Evolutionary conservation across 2,329 filamentous ascomycete species (phyloP).

Genomic region (Trichoderma cornu-damae): DNA sequence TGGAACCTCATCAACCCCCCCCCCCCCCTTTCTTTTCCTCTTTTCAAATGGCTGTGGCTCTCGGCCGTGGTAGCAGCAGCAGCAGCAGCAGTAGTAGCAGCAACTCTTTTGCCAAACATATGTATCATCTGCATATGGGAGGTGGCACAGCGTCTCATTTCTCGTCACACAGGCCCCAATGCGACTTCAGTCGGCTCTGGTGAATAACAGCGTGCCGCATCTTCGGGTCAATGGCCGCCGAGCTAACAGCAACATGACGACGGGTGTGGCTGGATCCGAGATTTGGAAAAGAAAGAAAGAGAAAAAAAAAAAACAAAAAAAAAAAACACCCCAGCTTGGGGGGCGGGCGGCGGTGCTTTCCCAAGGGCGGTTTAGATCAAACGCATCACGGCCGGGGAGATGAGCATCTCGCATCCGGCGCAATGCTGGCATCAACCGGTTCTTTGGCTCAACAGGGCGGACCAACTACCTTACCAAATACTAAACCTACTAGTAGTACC

Average conservation of each 20-base stretch:
- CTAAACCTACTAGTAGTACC: too few relatives aligned
- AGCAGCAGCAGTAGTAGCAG: too few relatives aligned
- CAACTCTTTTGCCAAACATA: too few relatives aligned
- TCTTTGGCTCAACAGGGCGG: conserved; percentile 1
- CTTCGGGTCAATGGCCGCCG: neutral
- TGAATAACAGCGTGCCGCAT: neutral
- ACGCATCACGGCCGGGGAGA: conserved; percentile 2
- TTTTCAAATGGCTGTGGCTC: neutral
- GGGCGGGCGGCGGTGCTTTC: neutral
- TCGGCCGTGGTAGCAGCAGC: too few relatives aligned
- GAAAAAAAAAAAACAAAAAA: too few relatives aligned
- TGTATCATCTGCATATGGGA: too few relatives aligned
- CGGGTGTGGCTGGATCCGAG: conserved; percentile 2
- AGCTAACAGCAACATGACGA: neutral
- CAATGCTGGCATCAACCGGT: neutral
- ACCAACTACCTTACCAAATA: neutral
- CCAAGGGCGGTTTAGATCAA: neutral
- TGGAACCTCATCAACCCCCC: neutral
- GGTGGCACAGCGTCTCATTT: neutral
- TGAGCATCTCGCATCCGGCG: conserved; percentile 1
- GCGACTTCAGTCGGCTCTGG: neutral
- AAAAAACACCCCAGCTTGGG: neutral
- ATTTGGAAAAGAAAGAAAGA: too few relatives aligned
- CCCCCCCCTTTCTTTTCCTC: neutral
- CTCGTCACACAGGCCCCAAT: neutral